Evolutionary conservation across 192 early-diverging fungal species (phyloP).

Genomic region (Diversispora eburnea): DNA sequence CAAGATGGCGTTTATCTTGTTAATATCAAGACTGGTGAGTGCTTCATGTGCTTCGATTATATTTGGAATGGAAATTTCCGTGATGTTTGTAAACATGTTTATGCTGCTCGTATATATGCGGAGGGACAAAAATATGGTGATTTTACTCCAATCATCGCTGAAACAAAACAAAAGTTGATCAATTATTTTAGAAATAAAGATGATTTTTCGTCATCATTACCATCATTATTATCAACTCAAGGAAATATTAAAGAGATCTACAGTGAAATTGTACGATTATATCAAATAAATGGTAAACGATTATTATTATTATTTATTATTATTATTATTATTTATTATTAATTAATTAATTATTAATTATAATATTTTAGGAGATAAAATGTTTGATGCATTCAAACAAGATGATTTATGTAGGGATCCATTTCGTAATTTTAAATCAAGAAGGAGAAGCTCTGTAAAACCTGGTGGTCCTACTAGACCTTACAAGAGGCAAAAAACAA

Average conservation of each 20-base stretch:
- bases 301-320: no score
- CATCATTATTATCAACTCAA: neutral
- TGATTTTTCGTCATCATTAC: neutral
- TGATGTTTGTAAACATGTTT: slow-evolving; percentile 5
- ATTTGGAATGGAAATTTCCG: slow-evolving; percentile 14
- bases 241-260: neutral
- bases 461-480: neutral
- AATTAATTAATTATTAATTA: no score
- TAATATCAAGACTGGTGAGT: slow-evolving; percentile 12
- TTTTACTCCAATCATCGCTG: neutral
- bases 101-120: neutral
- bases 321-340: no score
- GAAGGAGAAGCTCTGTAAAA: neutral
- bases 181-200: slow-evolving; percentile 11
- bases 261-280: neutral
- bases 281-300: no score
- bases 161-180: slow-evolving; percentile 7
- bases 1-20: neutral
- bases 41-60: slow-evolving; percentile 8
- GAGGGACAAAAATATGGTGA: slow-evolving; percentile 7
- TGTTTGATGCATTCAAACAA: neutral
- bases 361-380: slow-evolving; percentile 2
- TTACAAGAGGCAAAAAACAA: neutral
- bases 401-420: slow-evolving; percentile 10
- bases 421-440: slow-evolving; percentile 10